phyloP scores from a whole-genome alignment of 352 stramenopile genomes.

The Phytophthora pseudosyringae region DNA sequence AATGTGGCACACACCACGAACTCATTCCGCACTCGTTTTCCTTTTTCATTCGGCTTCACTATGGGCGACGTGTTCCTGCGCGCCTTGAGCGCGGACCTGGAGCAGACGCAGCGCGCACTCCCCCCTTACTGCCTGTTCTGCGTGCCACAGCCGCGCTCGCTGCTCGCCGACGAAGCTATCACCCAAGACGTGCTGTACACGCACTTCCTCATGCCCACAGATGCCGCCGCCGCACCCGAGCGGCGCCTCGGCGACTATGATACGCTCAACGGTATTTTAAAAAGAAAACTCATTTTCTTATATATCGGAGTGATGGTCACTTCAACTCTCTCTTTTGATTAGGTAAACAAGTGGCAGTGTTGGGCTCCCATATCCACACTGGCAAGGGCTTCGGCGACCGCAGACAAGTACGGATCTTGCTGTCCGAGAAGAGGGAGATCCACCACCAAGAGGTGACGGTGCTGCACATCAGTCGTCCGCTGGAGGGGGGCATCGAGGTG shows the following conservation, averaged over 20 bases:
- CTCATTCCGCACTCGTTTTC: slow-evolving; percentile 4
- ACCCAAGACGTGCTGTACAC: slow-evolving; percentile 55
- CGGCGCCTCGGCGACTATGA: slow-evolving; percentile 57
- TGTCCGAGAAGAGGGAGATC: slow-evolving; percentile 69
- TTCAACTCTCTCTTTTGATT: slow-evolving; percentile 19
- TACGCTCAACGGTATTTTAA: slow-evolving; percentile 63
- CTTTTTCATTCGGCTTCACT: slow-evolving; percentile 12
- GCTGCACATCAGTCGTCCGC: slow-evolving; percentile 73
- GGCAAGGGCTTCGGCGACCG: slow-evolving; percentile 53
- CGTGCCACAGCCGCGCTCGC: slow-evolving; percentile 66
- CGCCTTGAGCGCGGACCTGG: slow-evolving; percentile 49
- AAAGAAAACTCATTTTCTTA: slow-evolving; percentile 18
- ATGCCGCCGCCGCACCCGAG: slow-evolving; percentile 15
- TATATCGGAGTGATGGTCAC: slow-evolving; percentile 27
- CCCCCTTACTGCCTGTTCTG: slow-evolving; percentile 64
- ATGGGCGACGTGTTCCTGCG: slow-evolving; percentile 58
- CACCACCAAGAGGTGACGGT: slow-evolving; percentile 62
- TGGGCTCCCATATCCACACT: slow-evolving; percentile 66
- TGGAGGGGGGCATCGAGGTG: slow-evolving; percentile 66
- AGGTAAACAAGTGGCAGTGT: slow-evolving; percentile 63
- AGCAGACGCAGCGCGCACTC: slow-evolving; percentile 61
- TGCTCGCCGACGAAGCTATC: slow-evolving; percentile 49
- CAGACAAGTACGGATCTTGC: slow-evolving; percentile 72
- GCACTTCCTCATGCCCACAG: slow-evolving; percentile 59
- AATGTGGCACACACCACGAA: slow-evolving; percentile 11